Percentiles rank a stretch among this genome's conserved stretches.
Conservation (phyloP, 169 alveolate genomes). For the Plasmodium ovale region DNA sequence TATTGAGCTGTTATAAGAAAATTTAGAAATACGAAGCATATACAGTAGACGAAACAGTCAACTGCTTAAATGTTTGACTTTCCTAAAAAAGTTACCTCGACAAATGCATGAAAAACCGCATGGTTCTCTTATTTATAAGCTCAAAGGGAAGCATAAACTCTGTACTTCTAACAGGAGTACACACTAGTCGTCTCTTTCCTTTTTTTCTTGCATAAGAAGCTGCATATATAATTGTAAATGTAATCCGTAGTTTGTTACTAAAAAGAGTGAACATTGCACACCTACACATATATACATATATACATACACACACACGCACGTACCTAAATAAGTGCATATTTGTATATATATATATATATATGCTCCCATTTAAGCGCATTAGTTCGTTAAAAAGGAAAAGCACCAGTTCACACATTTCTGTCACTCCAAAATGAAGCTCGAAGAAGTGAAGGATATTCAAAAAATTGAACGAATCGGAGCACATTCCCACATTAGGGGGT, state of each 20-base stretch:
- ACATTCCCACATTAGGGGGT: constrained; percentile 98
- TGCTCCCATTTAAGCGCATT: background rate
- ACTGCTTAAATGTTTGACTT: background rate
- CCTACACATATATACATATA: background rate
- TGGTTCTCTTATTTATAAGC: background rate
- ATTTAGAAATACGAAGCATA: background rate
- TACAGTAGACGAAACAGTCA: background rate
- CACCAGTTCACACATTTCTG: background rate
- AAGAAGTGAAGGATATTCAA: constrained; percentile 92
- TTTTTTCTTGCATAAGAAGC: background rate
- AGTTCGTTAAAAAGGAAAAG: background rate
- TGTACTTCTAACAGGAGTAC: background rate
- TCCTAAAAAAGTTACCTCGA: background rate
- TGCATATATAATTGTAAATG: no score
- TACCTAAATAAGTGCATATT: no score
- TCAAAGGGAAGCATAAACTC: background rate
- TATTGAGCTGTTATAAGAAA: background rate
- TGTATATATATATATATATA: no score
- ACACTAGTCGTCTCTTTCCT: background rate
- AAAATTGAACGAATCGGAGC: constrained; percentile 97
- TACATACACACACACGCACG: no score
- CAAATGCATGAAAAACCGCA: background rate
- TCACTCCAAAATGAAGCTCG: constrained; percentile 75
- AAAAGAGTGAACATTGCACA: background rate
- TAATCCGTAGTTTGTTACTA: no score